Conservation (phyloP, 148 eudicot species). For the Rhododendron ovatum region DNA sequence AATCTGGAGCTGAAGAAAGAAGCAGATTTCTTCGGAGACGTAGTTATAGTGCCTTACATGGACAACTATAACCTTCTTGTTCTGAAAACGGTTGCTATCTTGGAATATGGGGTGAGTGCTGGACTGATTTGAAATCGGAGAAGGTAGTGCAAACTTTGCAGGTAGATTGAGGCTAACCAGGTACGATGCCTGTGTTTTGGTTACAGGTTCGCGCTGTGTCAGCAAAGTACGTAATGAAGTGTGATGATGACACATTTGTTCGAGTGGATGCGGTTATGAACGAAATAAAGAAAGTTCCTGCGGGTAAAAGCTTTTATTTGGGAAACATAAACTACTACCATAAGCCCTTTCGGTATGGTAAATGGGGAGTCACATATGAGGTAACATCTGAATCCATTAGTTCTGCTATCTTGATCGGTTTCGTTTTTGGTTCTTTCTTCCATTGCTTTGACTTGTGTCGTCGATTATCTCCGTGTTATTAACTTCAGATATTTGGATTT, state of each 20-base stretch:
- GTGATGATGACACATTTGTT: conserved; percentile 96
- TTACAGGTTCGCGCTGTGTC: conserved; percentile 65
- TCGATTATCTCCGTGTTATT: not conserved
- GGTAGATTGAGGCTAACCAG: not conserved
- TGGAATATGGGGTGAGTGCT: conserved; percentile 81
- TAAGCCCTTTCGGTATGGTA: conserved; percentile 83
- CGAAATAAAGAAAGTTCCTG: conserved; percentile 54
- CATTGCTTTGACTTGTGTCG: not conserved
- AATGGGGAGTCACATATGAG: conserved; percentile 99
- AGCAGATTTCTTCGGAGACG: conserved; percentile 81
- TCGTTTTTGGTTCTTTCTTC: not conserved
- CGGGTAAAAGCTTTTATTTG: conserved; percentile 62
- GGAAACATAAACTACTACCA: conserved; percentile 91
- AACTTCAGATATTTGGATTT: not conserved
- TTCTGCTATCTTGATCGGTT: not conserved
- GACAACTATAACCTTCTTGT: conserved; percentile 91
- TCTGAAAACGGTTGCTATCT: conserved; percentile 85
- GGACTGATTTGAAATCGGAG: not conserved
- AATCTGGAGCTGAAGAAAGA: conserved; percentile 83
- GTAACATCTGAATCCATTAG: conserved; percentile 25
- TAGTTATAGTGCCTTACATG: conserved; percentile 84
- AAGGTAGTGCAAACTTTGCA: not conserved
- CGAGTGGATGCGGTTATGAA: conserved; percentile 61
- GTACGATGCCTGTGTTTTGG: not conserved
- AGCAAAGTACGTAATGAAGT: conserved; percentile 86